Evolutionary conservation across 352 stramenopile species (phyloP), one percentile per base, ranked within the genome.

Genomic region (Phytophthora sansomeana): DNA sequence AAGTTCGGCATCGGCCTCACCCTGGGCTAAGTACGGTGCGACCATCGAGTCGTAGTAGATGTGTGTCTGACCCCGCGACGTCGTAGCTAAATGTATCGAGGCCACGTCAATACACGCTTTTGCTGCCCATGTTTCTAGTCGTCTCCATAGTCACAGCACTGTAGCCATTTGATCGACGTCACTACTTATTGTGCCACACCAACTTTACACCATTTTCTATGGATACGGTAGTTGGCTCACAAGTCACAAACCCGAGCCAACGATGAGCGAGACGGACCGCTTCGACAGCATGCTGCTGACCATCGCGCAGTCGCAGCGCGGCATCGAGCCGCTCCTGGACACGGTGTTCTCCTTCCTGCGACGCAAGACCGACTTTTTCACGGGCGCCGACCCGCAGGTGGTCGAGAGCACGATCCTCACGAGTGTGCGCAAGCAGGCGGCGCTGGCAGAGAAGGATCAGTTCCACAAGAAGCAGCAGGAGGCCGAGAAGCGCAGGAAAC

Each of bases 361-460:
- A 21, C 96, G 97, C 53, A 99, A 99, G 81, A 99, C 97, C 16
- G 98, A 99, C 83, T 99, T 99, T 69, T 99, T 99, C 76, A 83
- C 95, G 7, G 97, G 97, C 9, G 96, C 94, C 46, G 63, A 72
- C n/a, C 63, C 85, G 17, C 69, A 87, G 36, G 58, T 89, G 56
- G 72, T 96, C 39, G 90, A 97, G 67, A 70, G 89, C 35, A 95
- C 78, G 38, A 88, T 98, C 13, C 81, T 98, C 53, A 78, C 93
- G 49, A 89, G 97, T 8, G 75, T 98, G 29, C 77, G 93, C 59
- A 98, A 98, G 78, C 96, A 99, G 74, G 89, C 85, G 44, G 77
- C 86, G 48, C 58, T 97, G 26, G 85, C 85, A 11, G 87, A 95
- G 69, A 88, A 95, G 52, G 87, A 96, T 48, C 76, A 91, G 59